These are phyloP conservation scores for Sugiyamaella boreocaroliniensis DNA, from an alignment of 805 yeast genomes.

Conservation along the genomic window DNA sequence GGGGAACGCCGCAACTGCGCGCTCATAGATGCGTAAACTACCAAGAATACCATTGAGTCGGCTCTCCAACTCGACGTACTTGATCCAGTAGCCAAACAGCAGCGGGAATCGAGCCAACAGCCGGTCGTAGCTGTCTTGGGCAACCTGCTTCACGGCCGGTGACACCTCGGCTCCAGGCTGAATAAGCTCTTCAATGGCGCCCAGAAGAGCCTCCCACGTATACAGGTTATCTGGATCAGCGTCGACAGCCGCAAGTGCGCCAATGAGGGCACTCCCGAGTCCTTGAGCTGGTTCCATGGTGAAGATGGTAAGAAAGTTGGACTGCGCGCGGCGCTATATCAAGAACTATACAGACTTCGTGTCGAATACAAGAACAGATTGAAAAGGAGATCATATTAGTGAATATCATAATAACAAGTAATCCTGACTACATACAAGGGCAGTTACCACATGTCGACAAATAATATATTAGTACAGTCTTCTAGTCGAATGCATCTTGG, in stretches of 20 bases:
- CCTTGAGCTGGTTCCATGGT: not conserved
- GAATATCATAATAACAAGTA: too few species aligned
- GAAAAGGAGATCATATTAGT: too few species aligned
- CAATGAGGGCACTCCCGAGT: not conserved
- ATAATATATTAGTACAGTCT: not conserved
- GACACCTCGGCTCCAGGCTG: not conserved
- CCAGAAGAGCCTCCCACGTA: conserved; percentile 14
- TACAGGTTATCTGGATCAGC: conserved; percentile 15
- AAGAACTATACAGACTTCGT: not conserved
- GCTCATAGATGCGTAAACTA: conserved; percentile 26
- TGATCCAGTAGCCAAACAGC: conserved; percentile 37
- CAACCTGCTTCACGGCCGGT: not conserved
- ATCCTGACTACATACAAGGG: too few species aligned
- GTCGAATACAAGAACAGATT: too few species aligned
- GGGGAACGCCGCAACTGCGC: conserved; percentile 32
- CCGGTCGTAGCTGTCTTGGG: conserved; percentile 24
- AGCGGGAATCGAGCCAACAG: conserved; percentile 32
- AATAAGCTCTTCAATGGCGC: conserved; percentile 2
- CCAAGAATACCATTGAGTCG: conserved; percentile 19
- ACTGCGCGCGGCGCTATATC: not conserved
- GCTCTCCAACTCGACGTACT: conserved; percentile 29
- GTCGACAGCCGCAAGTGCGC: conserved; percentile 9
- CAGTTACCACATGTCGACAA: not conserved
- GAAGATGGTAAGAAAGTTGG: not conserved
- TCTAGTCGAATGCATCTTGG: not conserved